Evolutionary conservation across 1,284 basidiomycete genomes (phyloP).

Genomic region (Macrocystidia cucumis): DNA sequence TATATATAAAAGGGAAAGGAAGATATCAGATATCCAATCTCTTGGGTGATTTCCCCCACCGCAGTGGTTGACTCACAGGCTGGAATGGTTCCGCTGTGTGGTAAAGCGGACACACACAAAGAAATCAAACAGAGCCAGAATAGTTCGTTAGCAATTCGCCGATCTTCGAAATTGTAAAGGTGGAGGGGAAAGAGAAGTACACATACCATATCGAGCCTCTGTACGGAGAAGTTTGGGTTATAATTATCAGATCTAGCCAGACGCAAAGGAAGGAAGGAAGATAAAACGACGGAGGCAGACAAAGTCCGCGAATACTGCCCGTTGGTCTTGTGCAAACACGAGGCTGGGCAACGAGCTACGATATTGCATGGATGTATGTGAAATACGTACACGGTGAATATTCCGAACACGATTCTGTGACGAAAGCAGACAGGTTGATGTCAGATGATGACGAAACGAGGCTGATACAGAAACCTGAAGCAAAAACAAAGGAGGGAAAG

Average conservation of each 20-base stretch:
- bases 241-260: not conserved
- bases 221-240: slow-evolving; percentile 1
- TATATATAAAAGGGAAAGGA: too few relatives aligned
- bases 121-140: not conserved
- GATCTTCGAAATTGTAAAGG: too few relatives aligned
- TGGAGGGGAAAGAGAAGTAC: too few relatives aligned
- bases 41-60: too few relatives aligned
- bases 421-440: slow-evolving; percentile 4
- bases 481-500: slow-evolving; percentile 1
- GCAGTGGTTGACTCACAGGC: slow-evolving; percentile 30
- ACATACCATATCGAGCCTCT: slow-evolving; percentile 32
- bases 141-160: not conserved
- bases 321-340: too few relatives aligned
- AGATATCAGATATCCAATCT: too few relatives aligned
- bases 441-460: slow-evolving; percentile 1
- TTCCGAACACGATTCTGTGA: slow-evolving; percentile 43
- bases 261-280: not conserved
- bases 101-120: slow-evolving; percentile 3
- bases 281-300: too few relatives aligned
- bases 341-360: too few relatives aligned
- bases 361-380: too few relatives aligned
- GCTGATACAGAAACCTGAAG: too few relatives aligned
- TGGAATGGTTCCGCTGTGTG: slow-evolving; percentile 33
- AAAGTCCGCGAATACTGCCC: too few relatives aligned
- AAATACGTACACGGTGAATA: slow-evolving; percentile 44